These are phyloP conservation scores for Porogramme epimiltina DNA, from an alignment of 1,284 basidiomycete species.

Conservation along the genomic window DNA sequence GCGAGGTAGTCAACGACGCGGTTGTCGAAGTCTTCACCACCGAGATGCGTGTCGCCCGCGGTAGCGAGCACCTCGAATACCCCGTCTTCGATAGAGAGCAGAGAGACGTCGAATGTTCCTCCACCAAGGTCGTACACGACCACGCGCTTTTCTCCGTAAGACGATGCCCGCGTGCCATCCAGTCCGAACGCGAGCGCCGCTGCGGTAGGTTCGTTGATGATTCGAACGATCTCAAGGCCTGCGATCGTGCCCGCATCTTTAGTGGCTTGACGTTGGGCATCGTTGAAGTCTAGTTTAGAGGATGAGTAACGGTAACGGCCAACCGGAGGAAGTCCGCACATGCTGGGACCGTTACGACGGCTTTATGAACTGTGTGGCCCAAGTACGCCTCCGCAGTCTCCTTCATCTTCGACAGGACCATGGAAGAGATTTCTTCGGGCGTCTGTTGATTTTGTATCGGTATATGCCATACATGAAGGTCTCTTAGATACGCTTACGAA, in stretches of 20 bases:
- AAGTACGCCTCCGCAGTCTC: slow-evolving; percentile 99
- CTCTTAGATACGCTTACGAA: slow-evolving; percentile 57
- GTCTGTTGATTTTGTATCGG: slow-evolving; percentile 42
- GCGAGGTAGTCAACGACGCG: slow-evolving; percentile 90
- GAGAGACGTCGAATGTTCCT: slow-evolving; percentile 88
- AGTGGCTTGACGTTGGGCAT: slow-evolving; percentile 98
- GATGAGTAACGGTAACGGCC: neutral
- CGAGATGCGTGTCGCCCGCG: slow-evolving; percentile 98
- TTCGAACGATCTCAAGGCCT: slow-evolving; percentile 93
- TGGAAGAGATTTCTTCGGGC: slow-evolving; percentile 90
- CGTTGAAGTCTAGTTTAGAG: slow-evolving; percentile 77
- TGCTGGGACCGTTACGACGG: slow-evolving; percentile 97
- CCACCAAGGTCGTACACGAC: slow-evolving; percentile 94
- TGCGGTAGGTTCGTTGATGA: slow-evolving; percentile 99
- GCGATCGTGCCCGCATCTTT: slow-evolving; percentile 98
- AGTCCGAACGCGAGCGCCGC: slow-evolving; percentile 98
- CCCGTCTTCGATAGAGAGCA: slow-evolving; percentile 96
- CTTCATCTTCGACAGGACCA: slow-evolving; percentile 98
- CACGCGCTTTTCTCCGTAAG: slow-evolving; percentile 79
- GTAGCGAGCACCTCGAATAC: slow-evolving; percentile 98
- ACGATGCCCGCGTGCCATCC: slow-evolving; percentile 70
- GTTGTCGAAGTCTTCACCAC: slow-evolving; percentile 99
- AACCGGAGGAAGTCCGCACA: slow-evolving; percentile 33
- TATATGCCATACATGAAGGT: too few species aligned
- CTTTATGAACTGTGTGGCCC: slow-evolving; percentile 94